Evolutionary conservation across 2,329 filamentous ascomycete genomes (phyloP), one percentile per base, ranked within the genome.

Genomic region (Ascochyta koolunga): DNA sequence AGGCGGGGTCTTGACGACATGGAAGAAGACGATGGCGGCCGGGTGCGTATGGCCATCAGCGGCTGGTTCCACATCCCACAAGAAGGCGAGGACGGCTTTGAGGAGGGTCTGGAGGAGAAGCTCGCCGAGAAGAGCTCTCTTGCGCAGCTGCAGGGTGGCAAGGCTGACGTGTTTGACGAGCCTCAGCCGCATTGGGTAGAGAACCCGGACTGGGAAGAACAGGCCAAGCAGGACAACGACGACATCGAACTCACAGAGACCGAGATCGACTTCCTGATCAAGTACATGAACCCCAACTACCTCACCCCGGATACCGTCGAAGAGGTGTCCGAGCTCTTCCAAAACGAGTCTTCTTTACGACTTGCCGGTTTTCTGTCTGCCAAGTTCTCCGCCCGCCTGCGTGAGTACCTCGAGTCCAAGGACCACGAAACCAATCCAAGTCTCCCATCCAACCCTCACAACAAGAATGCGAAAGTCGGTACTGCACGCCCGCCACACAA

Each of bases 51-150:
- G 93, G 95, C 95, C 44, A 96, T 99, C 70, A 96, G 91, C 71
- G 95, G 95, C 46, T 99, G 95, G 95, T 99, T 96, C 75, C 95
- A 99, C 76, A 98, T 99, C 60, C 95, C 95, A 0, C 95, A 99
- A 77, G 78, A 90, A 64, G 93, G 93, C 50, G 95, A 99, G 75
- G 91, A 96, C 22, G 95, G 95, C 37, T 99, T 89, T 66, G 86
- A 96, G 64, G 81, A 89, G 70, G 95, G 93, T 4, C 83, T 95
- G 49, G 93, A 98, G 74, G 91, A 96, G 78, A 89, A 88, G 71
- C 85, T 96, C 59, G 91, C 90, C 11, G 88, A 91, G 73, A 91
- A 91, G 76, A 98, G 93, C 75, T 93, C 92, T 67, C 82, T 98
- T 61, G 91, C 92, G 77, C 93, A 98, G 77, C 81, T 99, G 24